These are phyloP conservation scores for Scedosporium minutisporum DNA, from an alignment of 2,329 filamentous ascomycete genomes.

Conservation along the genomic window DNA sequence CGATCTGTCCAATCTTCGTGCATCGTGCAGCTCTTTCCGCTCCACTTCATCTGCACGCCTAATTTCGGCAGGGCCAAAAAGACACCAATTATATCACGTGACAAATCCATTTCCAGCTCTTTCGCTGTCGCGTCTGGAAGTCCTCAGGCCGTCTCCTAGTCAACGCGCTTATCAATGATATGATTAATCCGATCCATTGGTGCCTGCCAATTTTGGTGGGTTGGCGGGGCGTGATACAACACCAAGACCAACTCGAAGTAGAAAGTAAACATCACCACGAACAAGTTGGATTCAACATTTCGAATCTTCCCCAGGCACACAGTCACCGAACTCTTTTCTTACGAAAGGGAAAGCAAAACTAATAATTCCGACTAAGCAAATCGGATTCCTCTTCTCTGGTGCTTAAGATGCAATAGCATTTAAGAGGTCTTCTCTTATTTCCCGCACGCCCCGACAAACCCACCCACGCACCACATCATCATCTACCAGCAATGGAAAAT, in stretches of 20 bases:
- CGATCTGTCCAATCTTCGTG: background rate
- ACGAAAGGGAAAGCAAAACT: background rate
- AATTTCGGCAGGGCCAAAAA: background rate
- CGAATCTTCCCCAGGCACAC: background rate
- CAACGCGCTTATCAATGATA: background rate
- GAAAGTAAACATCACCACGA: background rate
- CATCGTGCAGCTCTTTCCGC: background rate
- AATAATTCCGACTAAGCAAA: background rate
- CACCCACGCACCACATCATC: background rate
- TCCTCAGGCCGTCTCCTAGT: background rate
- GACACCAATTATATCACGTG: background rate
- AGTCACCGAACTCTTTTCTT: background rate
- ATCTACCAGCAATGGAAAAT: slow-evolving; percentile 1
- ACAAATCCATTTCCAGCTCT: background rate
- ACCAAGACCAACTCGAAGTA: no score
- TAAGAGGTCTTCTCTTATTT: background rate
- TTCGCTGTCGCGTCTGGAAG: background rate
- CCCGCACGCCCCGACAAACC: background rate
- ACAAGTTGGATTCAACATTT: background rate
- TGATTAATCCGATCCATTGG: background rate
- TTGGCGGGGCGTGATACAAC: background rate
- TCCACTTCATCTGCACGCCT: background rate
- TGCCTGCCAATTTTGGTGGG: background rate
- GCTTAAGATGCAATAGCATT: slow-evolving; percentile 1
- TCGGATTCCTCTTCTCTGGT: no score